Conservation (phyloP, 2,329 filamentous ascomycete genomes). For the Fusarium lyarnte region DNA sequence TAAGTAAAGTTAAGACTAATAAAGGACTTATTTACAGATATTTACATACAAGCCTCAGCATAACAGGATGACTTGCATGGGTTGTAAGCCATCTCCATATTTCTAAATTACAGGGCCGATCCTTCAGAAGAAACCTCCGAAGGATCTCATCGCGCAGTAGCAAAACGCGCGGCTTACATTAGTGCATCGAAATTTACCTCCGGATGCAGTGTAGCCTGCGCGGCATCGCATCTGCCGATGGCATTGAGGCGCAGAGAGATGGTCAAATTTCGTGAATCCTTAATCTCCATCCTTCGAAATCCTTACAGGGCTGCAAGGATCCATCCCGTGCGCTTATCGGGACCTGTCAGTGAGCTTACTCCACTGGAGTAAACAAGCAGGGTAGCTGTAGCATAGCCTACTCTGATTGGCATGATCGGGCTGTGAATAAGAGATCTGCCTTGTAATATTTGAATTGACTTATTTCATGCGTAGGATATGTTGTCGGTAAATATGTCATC, state of each 20-base stretch:
- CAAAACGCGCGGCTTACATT: not conserved
- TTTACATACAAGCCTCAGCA: too few species aligned
- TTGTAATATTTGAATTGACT: not conserved
- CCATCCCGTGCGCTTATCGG: not conserved
- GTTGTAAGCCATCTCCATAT: not conserved
- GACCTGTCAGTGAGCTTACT: not conserved
- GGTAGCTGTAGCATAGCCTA: accelerated
- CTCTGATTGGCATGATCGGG: not conserved
- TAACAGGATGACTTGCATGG: not conserved
- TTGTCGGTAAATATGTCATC: not conserved
- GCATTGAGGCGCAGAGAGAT: not conserved
- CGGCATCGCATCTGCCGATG: not conserved
- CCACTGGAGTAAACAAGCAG: not conserved
- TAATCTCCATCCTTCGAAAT: slow-evolving; percentile 7
- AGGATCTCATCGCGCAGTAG: not conserved
- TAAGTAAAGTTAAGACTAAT: slow-evolving; percentile 4
- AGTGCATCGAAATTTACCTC: not conserved
- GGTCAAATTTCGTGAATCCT: not conserved
- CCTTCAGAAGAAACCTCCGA: not conserved
- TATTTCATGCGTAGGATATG: not conserved
- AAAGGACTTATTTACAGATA: not conserved
- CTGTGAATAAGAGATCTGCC: not conserved
- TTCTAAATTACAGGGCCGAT: not conserved
- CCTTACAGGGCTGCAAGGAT: not conserved
- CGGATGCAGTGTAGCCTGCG: not conserved